A percentile compares a stretch with the other conserved stretches of the same genome.
Conservation (phyloP, 2,329 filamentous ascomycete species). For the Talaromyces piceae region DNA sequence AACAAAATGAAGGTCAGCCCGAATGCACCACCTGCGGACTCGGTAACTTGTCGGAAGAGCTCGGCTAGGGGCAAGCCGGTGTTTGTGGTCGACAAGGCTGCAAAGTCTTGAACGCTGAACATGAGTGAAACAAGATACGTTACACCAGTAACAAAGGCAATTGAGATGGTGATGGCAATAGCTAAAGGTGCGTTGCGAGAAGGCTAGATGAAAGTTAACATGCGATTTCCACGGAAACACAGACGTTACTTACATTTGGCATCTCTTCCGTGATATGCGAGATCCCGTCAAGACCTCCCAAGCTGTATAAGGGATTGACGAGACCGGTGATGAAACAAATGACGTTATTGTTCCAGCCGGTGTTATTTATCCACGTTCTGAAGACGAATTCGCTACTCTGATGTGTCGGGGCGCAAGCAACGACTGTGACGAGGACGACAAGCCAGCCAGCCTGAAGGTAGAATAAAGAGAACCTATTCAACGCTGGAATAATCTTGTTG, state of each 20-base stretch:
- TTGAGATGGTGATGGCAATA: slow-evolving; percentile 36
- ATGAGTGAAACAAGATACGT: slow-evolving; percentile 47
- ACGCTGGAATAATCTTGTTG: slow-evolving; percentile 36
- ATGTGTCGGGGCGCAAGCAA: slow-evolving; percentile 40
- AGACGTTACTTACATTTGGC: slow-evolving; percentile 34
- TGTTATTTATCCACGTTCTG: slow-evolving; percentile 46
- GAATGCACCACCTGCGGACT: slow-evolving; percentile 43
- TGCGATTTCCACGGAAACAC: background rate
- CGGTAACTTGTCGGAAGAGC: slow-evolving; percentile 54
- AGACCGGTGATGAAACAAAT: slow-evolving; percentile 47
- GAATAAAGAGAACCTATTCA: slow-evolving; percentile 42
- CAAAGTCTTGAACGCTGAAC: slow-evolving; percentile 45
- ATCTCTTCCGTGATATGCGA: slow-evolving; percentile 48
- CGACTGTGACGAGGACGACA: slow-evolving; percentile 42
- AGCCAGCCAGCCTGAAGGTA: slow-evolving; percentile 45
- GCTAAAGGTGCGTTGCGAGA: slow-evolving; percentile 26
- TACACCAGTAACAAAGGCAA: slow-evolving; percentile 45
- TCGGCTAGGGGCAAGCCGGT: slow-evolving; percentile 56
- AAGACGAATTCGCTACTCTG: slow-evolving; percentile 45
- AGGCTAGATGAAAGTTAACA: slow-evolving; percentile 15
- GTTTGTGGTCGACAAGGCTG: slow-evolving; percentile 29
- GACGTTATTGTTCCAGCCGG: slow-evolving; percentile 44
- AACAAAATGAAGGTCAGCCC: slow-evolving; percentile 41
- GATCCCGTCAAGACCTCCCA: slow-evolving; percentile 43
- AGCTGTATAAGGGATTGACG: slow-evolving; percentile 42